These are phyloP conservation scores for Phaeosphaeriaceae sp. DNA, from an alignment of 2,329 filamentous ascomycete species.

Conservation along the genomic window DNA sequence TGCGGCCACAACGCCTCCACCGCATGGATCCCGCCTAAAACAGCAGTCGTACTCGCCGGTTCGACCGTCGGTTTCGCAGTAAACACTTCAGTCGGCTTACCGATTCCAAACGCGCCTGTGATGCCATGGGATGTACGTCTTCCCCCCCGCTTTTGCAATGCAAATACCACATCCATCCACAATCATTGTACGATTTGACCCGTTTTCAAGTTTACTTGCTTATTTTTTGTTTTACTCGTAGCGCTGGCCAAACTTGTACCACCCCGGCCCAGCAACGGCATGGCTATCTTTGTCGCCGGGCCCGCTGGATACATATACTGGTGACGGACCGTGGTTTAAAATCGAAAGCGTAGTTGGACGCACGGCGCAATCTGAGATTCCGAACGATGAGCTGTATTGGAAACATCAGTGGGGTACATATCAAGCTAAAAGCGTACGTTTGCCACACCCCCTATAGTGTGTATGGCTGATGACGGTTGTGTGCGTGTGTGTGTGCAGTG, in stretches of 20 bases:
- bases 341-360: slow-evolving; percentile 15
- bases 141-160: no score
- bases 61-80: slow-evolving; percentile 21
- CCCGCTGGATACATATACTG: neutral
- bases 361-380: slow-evolving; percentile 10
- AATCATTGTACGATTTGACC: no score
- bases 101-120: slow-evolving; percentile 5
- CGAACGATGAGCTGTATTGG: slow-evolving; percentile 18
- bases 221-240: neutral
- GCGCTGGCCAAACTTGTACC: slow-evolving; percentile 16
- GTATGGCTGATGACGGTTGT: no score
- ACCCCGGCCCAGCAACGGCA: slow-evolving; percentile 15
- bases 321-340: slow-evolving; percentile 22
- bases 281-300: slow-evolving; percentile 9
- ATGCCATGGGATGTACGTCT: slow-evolving; percentile 17
- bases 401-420: slow-evolving; percentile 23
- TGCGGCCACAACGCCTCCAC: slow-evolving; percentile 15
- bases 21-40: slow-evolving; percentile 16
- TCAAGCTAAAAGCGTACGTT: slow-evolving; percentile 14
- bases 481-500: no score
- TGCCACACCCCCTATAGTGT: neutral
- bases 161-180: no score
- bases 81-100: slow-evolving; percentile 10
- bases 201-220: neutral
- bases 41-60: slow-evolving; percentile 15